Percentiles rank a stretch among this genome's conserved stretches.
phyloP scores from a whole-genome alignment of 352 stramenopile species.

The Phytophthora megakarya region DNA sequence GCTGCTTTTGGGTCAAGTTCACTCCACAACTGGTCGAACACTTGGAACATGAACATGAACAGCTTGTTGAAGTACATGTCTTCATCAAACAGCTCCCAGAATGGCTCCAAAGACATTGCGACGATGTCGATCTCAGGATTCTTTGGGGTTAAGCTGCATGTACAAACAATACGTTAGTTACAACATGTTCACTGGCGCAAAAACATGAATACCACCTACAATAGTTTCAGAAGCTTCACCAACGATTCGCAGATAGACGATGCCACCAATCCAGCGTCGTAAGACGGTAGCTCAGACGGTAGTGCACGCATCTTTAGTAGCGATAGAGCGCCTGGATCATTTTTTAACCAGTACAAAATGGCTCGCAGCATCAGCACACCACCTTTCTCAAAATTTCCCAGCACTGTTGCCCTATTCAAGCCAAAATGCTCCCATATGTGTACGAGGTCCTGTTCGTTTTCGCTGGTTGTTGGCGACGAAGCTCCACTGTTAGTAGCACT shows the following conservation, averaged over 20 bases:
- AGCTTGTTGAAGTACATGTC: constrained; percentile 80
- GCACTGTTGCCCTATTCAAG: constrained; percentile 64
- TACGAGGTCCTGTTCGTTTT: constrained; percentile 42
- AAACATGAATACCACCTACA: constrained; percentile 44
- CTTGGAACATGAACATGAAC: constrained; percentile 76
- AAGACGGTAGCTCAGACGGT: constrained; percentile 60
- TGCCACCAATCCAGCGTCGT: constrained; percentile 70
- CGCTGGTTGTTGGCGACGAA: constrained; percentile 18
- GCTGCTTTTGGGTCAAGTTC: constrained; percentile 61
- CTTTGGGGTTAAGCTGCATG: constrained; percentile 54
- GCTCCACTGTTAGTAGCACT: constrained; percentile 22
- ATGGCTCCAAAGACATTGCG: constrained; percentile 75
- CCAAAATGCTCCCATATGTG: constrained; percentile 79
- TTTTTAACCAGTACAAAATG: constrained; percentile 72
- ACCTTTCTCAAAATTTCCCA: constrained; percentile 82
- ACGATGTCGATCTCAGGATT: constrained; percentile 76
- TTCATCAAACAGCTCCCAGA: constrained; percentile 86
- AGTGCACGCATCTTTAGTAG: constrained; percentile 59
- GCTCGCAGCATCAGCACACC: constrained; percentile 70
- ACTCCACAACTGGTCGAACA: constrained; percentile 79
- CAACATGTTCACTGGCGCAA: neutral
- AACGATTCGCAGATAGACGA: constrained; percentile 75
- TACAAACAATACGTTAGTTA: constrained; percentile 11
- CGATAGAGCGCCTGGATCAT: constrained; percentile 47
- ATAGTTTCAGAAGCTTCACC: constrained; percentile 72